phyloP scores from a whole-genome alignment of 2,329 filamentous ascomycete genomes.

The Elsinoe necatrix region DNA sequence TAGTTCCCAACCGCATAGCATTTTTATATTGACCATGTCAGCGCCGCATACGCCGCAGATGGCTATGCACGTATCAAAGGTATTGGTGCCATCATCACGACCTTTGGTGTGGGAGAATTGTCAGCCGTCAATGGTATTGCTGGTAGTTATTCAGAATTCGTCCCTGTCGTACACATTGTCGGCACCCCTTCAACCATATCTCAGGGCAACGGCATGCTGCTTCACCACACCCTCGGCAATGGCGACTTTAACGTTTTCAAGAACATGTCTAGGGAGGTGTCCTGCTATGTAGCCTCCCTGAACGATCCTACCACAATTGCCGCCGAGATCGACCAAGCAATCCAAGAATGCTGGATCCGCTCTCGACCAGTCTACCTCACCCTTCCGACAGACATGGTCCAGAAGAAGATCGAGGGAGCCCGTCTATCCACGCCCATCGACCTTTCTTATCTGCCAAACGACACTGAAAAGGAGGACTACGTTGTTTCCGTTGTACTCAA shows the following conservation, averaged over 20 bases:
- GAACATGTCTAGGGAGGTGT: conserved; percentile 66
- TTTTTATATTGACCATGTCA: conserved; percentile 6
- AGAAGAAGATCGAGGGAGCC: conserved; percentile 65
- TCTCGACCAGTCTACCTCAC: conserved; percentile 77
- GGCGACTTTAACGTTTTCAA: conserved; percentile 75
- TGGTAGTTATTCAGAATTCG: conserved; percentile 41
- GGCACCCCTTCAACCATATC: conserved; percentile 36
- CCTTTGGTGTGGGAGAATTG: conserved; percentile 42
- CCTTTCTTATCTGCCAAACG: conserved; percentile 55
- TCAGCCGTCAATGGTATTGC: conserved; percentile 41
- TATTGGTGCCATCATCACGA: conserved; percentile 39
- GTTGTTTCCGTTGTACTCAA: conserved; percentile 72
- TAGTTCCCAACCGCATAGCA: conserved; percentile 22
- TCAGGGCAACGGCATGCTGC: conserved; percentile 34
- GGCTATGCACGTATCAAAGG: conserved; percentile 41
- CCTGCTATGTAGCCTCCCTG: conserved; percentile 62
- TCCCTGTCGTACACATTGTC: conserved; percentile 41
- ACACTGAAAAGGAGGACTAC: conserved; percentile 65
- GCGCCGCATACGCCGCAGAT: conserved; percentile 39
- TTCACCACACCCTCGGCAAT: conserved; percentile 42
- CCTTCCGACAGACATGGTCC: conserved; percentile 71
- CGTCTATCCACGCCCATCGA: conserved; percentile 64
- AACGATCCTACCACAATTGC: conserved; percentile 62
- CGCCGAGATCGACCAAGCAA: conserved; percentile 65
- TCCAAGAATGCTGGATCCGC: conserved; percentile 64